phyloP scores from a whole-genome alignment of 225 moss, liverwort and hornwort genomes.

The Thuidium tamariscinum region DNA sequence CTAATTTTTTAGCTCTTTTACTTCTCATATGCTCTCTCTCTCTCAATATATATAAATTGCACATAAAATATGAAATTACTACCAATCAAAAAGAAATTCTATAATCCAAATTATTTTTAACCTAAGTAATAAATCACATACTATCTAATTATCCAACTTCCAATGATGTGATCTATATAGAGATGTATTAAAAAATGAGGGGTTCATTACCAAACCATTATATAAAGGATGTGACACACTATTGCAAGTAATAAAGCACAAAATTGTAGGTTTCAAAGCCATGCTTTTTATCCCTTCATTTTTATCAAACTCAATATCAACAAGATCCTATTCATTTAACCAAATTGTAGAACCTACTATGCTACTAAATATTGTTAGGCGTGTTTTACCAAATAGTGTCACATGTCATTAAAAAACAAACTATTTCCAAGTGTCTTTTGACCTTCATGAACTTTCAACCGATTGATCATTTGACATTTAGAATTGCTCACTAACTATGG shows the following conservation, averaged over 20 bases:
- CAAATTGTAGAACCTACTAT: not conserved
- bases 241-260: not conserved
- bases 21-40: too few species aligned
- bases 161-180: not conserved
- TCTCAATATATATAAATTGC: too few species aligned
- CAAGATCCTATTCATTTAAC: not conserved
- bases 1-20: too few species aligned
- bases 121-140: not conserved
- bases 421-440: not conserved
- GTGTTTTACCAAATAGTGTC: not conserved
- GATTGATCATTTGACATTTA: not conserved
- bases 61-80: not conserved
- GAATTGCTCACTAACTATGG: too few species aligned
- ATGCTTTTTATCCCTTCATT: too few species aligned
- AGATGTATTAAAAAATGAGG: not conserved
- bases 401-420: not conserved
- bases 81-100: too few species aligned
- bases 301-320: not conserved
- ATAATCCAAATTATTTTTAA: rapidly evolving
- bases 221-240: not conserved
- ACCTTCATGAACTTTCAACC: not conserved
- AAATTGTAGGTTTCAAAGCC: too few species aligned
- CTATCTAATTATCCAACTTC: not conserved
- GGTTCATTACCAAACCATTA: too few species aligned
- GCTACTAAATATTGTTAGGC: not conserved